These are phyloP conservation scores for Acer negundo DNA, from an alignment of 345 rosid genomes.

Conservation along the genomic window DNA sequence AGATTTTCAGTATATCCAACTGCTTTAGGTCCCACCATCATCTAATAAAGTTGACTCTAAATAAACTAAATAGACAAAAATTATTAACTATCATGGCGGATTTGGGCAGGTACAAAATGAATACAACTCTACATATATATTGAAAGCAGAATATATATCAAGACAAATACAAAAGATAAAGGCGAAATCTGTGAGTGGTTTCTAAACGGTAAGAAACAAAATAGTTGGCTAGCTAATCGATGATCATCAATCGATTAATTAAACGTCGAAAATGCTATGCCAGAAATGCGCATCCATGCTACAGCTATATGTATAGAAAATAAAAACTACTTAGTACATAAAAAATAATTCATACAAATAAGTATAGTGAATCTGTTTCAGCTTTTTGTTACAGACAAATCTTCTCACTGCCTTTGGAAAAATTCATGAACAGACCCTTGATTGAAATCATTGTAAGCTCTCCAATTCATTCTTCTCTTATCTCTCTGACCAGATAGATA, in stretches of 20 bases:
- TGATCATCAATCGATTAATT: neutral
- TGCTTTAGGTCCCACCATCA: neutral
- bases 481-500: neutral
- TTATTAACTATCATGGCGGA: too few species aligned
- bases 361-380: neutral
- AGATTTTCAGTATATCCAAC: too few species aligned
- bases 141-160: too few species aligned
- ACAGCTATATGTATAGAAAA: neutral
- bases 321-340: neutral
- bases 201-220: neutral
- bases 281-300: neutral
- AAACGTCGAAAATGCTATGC: neutral
- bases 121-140: too few species aligned
- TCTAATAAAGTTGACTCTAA: neutral
- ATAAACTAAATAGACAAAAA: neutral
- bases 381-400: neutral
- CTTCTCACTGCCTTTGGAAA: conserved; percentile 1
- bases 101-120: too few species aligned
- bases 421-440: neutral
- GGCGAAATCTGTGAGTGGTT: too few species aligned
- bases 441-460: neutral
- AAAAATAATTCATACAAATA: neutral
- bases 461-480: neutral
- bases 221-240: neutral
- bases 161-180: too few species aligned